Percentiles rank a stretch among this genome's conserved stretches.
phyloP scores from a whole-genome alignment of 108 stramenopile genomes.

The Skeletonema marinoi region DNA sequence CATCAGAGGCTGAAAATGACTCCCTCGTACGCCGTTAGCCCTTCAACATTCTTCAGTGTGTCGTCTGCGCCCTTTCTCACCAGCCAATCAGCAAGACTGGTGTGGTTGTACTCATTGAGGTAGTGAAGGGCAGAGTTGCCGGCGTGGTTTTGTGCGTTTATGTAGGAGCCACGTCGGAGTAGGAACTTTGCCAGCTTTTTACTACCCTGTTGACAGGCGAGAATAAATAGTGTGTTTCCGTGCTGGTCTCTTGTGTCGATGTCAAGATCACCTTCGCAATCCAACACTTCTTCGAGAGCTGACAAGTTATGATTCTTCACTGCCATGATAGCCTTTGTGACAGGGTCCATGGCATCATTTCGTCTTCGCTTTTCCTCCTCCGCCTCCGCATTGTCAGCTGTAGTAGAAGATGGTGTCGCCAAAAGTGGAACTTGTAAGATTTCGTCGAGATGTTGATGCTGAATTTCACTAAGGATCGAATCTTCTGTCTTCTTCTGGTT shows the following conservation, averaged over 20 bases:
- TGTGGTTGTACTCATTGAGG: constrained; percentile 73
- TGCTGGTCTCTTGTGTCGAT: constrained; percentile 81
- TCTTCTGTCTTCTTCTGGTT: constrained; percentile 39
- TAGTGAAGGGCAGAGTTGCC: constrained; percentile 86
- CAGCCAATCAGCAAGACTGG: constrained; percentile 75
- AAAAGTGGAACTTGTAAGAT: constrained; percentile 48
- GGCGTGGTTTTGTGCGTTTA: constrained; percentile 76
- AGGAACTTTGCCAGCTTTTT: constrained; percentile 84
- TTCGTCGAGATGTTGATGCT: constrained; percentile 44
- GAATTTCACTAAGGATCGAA: constrained; percentile 36
- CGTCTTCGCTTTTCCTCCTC: constrained; percentile 26
- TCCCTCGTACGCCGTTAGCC: constrained; percentile 83
- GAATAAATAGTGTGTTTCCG: constrained; percentile 79
- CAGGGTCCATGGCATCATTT: constrained; percentile 34
- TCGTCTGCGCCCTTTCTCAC: constrained; percentile 82
- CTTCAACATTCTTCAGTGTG: constrained; percentile 63
- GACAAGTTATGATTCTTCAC: constrained; percentile 66
- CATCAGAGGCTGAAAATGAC: neutral
- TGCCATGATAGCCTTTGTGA: constrained; percentile 62
- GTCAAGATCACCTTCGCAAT: constrained; percentile 47
- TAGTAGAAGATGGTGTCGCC: neutral
- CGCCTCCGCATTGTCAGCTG: neutral
- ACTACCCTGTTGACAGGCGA: constrained; percentile 85
- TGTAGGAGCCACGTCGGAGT: constrained; percentile 73
- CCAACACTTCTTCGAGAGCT: constrained; percentile 44